Percentiles rank a stretch among this genome's conserved stretches.
Evolutionary conservation across 257 asterid genomes (phyloP).

Genomic region (Hygrophila difformis): DNA sequence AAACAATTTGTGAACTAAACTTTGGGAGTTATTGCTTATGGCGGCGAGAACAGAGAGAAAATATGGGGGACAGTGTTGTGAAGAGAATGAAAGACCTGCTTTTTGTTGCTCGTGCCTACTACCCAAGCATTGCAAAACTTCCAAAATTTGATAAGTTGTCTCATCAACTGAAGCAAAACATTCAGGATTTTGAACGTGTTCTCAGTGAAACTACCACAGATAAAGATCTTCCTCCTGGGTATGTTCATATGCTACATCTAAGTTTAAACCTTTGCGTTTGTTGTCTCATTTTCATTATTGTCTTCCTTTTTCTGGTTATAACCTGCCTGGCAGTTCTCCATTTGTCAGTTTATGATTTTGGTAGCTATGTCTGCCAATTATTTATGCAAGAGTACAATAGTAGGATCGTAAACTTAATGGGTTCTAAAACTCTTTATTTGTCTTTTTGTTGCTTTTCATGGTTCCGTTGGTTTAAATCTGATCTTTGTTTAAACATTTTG

Average conservation of each 20-base stretch:
- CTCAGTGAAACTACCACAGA: constrained; percentile 84
- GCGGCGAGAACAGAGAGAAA: constrained; percentile 74
- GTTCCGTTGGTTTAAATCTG: neutral
- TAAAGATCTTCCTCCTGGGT: constrained; percentile 88
- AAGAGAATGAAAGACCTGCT: constrained; percentile 95
- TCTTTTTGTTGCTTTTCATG: neutral
- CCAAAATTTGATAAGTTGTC: constrained; percentile 72
- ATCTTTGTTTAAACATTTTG: neutral
- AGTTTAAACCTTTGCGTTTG: constrained; percentile 9
- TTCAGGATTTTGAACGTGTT: constrained; percentile 94
- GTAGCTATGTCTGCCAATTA: too few species aligned
- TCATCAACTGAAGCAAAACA: constrained; percentile 81
- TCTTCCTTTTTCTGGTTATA: neutral
- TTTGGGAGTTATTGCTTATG: constrained; percentile 95
- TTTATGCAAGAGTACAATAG: too few species aligned
- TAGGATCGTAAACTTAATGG: constrained; percentile 1
- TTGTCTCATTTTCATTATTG: neutral
- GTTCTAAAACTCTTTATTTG: constrained; percentile 1
- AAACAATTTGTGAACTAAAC: constrained; percentile 59
- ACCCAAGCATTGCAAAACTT: constrained; percentile 94
- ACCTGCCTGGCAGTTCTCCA: too few species aligned
- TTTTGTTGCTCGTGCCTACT: constrained; percentile 96
- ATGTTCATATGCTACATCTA: constrained; percentile 24
- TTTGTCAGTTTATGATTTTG: too few species aligned
- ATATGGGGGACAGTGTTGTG: constrained; percentile 62